phyloP scores from a whole-genome alignment of 2,329 filamentous ascomycete genomes.

The Samsoniella hepiali region DNA sequence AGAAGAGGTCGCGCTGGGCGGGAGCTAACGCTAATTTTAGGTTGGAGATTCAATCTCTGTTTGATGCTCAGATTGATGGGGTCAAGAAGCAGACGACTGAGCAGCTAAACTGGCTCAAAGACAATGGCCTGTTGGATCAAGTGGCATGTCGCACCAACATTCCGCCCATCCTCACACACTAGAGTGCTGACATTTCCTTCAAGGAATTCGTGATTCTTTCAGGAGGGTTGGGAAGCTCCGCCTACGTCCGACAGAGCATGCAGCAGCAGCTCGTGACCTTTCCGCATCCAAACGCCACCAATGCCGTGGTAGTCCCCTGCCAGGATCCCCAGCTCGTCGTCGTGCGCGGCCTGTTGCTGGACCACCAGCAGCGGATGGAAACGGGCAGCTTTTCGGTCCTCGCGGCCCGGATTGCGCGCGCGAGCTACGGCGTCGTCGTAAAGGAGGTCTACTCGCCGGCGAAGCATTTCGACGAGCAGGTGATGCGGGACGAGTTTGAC shows the following conservation, averaged over 20 bases:
- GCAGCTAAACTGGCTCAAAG: conserved; percentile 39
- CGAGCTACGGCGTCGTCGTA: conserved; percentile 42
- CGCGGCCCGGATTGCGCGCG: conserved; percentile 38
- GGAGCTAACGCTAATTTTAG: too few relatives aligned
- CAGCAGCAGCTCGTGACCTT: conserved; percentile 34
- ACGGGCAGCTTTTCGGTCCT: conserved; percentile 41
- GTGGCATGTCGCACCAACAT: conserved; percentile 30
- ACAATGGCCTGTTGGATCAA: conserved; percentile 31
- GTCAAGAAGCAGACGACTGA: conserved; percentile 39
- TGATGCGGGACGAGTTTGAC: conserved; percentile 34
- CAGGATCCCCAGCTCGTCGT: conserved; percentile 54
- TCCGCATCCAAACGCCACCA: conserved; percentile 35
- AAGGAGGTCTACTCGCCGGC: conserved; percentile 35
- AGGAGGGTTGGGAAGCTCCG: conserved; percentile 44
- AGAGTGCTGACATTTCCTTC: background rate
- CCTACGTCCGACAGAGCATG: conserved; percentile 43
- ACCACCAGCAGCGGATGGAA: conserved; percentile 47
- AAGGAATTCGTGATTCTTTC: conserved; percentile 44
- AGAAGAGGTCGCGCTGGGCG: too few relatives aligned
- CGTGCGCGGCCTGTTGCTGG: conserved; percentile 50
- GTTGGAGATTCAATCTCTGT: conserved; percentile 42
- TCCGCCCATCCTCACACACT: background rate
- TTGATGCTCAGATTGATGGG: conserved; percentile 40
- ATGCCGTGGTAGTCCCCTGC: conserved; percentile 40
- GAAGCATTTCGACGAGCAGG: conserved; percentile 35